Conservation (phyloP, 495 filamentous ascomycete species). For the Neurospora sp. region DNA sequence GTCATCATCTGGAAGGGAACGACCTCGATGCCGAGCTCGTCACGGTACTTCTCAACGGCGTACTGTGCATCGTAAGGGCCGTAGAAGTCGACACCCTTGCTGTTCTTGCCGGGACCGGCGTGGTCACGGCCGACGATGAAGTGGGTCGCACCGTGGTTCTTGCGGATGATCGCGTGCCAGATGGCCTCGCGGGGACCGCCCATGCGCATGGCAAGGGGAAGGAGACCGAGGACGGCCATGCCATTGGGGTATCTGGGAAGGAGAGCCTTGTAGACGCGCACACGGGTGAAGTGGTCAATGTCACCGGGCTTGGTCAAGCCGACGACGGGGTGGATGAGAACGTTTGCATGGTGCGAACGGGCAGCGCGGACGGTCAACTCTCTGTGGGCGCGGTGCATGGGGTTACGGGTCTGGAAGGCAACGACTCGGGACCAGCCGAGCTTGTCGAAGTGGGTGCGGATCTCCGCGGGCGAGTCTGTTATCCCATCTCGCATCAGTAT, state of each 20-base stretch:
- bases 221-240: conserved; percentile 94
- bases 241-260: conserved; percentile 97
- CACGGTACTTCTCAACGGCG: conserved; percentile 91
- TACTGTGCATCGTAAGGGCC: conserved; percentile 98
- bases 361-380: conserved; percentile 96
- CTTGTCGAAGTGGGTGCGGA: conserved; percentile 96
- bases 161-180: conserved; percentile 99
- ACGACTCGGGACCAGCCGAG: conserved; percentile 95
- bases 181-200: conserved; percentile 96
- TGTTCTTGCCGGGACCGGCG: conserved; percentile 94
- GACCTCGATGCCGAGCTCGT: conserved; percentile 95
- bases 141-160: conserved; percentile 98
- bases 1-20: conserved; percentile 99
- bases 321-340: conserved; percentile 97
- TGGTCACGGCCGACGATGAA: conserved; percentile 99
- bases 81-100: conserved; percentile 92
- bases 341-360: conserved; percentile 89
- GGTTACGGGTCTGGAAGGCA: conserved; percentile 97
- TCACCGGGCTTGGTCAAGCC: conserved; percentile 97
- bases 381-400: conserved; percentile 97
- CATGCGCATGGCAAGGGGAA: conserved; percentile 98
- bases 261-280: conserved; percentile 94
- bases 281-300: conserved; percentile 99
- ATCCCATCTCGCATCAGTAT: conserved; percentile 3
- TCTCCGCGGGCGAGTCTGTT: conserved; percentile 83